Conservation (phyloP, 352 stramenopile genomes). For the Blastocystis sp. region DNA sequence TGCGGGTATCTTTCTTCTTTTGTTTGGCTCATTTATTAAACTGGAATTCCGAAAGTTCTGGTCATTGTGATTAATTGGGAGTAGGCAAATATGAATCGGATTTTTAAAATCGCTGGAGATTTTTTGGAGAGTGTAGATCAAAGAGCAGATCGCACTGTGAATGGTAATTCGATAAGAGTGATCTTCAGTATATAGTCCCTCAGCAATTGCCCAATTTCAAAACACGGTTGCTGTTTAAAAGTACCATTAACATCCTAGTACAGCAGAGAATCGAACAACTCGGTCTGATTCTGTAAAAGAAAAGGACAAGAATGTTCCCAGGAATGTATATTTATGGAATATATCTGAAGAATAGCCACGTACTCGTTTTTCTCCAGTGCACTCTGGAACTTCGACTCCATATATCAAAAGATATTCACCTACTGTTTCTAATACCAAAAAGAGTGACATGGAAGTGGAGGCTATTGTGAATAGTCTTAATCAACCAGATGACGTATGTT, state of each 20-base stretch:
- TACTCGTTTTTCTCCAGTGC: neutral
- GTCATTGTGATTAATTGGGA: neutral
- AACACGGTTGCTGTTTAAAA: neutral
- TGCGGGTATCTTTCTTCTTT: neutral
- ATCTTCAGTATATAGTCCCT: neutral
- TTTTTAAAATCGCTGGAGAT: constrained; percentile 42
- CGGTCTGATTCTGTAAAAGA: neutral
- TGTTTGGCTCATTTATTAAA: neutral
- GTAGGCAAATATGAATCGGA: constrained; percentile 25
- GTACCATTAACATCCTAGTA: neutral
- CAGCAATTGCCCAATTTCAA: neutral
- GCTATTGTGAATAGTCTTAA: neutral
- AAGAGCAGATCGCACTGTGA: constrained; percentile 42
- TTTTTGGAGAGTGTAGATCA: constrained; percentile 57
- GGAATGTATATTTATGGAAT: neutral
- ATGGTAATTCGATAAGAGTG: neutral
- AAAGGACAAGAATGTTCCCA: neutral
- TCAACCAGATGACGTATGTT: neutral
- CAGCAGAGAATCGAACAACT: neutral
- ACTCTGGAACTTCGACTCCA: neutral
- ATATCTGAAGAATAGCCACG: neutral
- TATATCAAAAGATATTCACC: neutral
- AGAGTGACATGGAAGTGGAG: neutral
- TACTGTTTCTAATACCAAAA: neutral
- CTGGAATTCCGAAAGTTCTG: neutral